Conservation (phyloP, 257 asterid genomes). For the Rhazya stricta region DNA sequence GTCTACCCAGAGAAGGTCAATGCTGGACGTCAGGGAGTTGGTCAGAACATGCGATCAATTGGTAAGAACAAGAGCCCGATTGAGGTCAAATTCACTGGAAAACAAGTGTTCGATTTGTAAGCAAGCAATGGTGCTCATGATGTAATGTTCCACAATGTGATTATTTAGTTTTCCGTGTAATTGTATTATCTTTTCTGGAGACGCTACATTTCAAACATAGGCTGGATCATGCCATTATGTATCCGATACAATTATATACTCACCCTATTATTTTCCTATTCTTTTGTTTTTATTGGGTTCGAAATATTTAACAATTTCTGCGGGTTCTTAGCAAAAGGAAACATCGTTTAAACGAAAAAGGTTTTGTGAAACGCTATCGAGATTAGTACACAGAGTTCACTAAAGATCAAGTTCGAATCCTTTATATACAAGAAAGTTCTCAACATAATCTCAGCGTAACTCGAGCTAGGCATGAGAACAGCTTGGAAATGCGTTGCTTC, state of each 20-base stretch:
- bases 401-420: neutral
- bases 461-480: no score
- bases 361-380: neutral
- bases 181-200: conserved; percentile 8
- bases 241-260: neutral
- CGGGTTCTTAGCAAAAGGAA: neutral
- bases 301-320: neutral
- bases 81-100: conserved; percentile 92
- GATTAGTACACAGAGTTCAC: no score
- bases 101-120: conserved; percentile 70
- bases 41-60: conserved; percentile 61
- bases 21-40: conserved; percentile 79
- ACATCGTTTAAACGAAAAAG: neutral
- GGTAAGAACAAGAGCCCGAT: conserved; percentile 77
- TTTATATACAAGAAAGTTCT: no score
- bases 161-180: conserved; percentile 5
- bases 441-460: no score
- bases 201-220: conserved; percentile 10
- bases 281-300: neutral
- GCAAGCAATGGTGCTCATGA: neutral
- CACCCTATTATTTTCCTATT: neutral
- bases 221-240: conserved; percentile 1
- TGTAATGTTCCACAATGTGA: conserved; percentile 1
- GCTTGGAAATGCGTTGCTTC: no score
- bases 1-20: conserved; percentile 96